These are phyloP conservation scores for cucumber (Cucumis sativus) DNA, from an alignment of 306 rosid genomes.

Conservation along the genomic window Cucumber_9930_V3 NC_026660.2:24886001-24886500, in stretches of 20 bases:
- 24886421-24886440: constrained; percentile 98
- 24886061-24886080: not conserved
- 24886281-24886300: not conserved
- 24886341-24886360: constrained; percentile 98
- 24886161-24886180: constrained; percentile 82
- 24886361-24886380: constrained; percentile 97
- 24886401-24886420: constrained; percentile 94
- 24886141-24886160: constrained; percentile 78
- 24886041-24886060: not conserved
- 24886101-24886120: constrained; percentile 83
- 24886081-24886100: not conserved
- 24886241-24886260: constrained; percentile 19
- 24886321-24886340: constrained; percentile 39
- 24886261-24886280: not conserved
- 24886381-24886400: constrained; percentile 82
- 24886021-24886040: not conserved
- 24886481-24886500: not conserved
- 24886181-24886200: constrained; percentile 97
- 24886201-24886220: constrained; percentile 76
- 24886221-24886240: constrained; percentile 84
- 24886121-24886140: constrained; percentile 72
- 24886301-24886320: not conserved
- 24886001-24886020: not conserved
- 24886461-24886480: constrained; percentile 8
- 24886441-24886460: constrained; percentile 22